Conservation (phyloP, 2,329 filamentous ascomycete genomes). For the Tricladium varicosporioides region DNA sequence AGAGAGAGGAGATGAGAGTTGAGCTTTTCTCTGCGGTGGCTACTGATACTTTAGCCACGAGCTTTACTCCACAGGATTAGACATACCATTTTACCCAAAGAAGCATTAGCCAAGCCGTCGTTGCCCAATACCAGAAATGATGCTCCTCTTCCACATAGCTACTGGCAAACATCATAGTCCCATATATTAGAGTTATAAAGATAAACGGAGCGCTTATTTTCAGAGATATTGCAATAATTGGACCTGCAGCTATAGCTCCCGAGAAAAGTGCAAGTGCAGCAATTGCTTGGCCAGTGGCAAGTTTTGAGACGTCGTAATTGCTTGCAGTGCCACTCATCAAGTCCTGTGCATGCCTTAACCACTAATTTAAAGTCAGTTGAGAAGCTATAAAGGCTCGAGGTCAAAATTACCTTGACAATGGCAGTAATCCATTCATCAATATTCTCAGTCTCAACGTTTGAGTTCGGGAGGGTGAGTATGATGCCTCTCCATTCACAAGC, state of each 20-base stretch:
- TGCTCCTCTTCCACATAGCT: constrained; percentile 99
- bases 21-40: constrained; percentile 20
- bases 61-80: too few relatives aligned
- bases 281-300: constrained; percentile 47
- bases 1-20: constrained; percentile 15
- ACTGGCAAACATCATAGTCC: constrained; percentile 93
- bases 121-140: constrained; percentile 96
- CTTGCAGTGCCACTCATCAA: constrained; percentile 87
- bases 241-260: constrained; percentile 38
- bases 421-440: constrained; percentile 41
- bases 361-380: constrained; percentile 30
- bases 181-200: constrained; percentile 61
- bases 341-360: constrained; percentile 55
- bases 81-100: constrained; percentile 46
- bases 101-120: constrained; percentile 65
- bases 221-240: constrained; percentile 39
- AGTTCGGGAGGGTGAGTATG: constrained; percentile 21
- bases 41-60: constrained; percentile 24
- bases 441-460: constrained; percentile 25
- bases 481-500: constrained; percentile 66
- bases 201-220: constrained; percentile 43
- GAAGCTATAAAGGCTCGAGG: background rate
- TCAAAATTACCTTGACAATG: constrained; percentile 42
- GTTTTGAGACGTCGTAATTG: constrained; percentile 75
- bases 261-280: constrained; percentile 36